Evolutionary conservation across 1,139 yeast genomes (phyloP), one percentile per base, ranked within the genome.

Genomic region (Protomyces gravidus): DNA sequence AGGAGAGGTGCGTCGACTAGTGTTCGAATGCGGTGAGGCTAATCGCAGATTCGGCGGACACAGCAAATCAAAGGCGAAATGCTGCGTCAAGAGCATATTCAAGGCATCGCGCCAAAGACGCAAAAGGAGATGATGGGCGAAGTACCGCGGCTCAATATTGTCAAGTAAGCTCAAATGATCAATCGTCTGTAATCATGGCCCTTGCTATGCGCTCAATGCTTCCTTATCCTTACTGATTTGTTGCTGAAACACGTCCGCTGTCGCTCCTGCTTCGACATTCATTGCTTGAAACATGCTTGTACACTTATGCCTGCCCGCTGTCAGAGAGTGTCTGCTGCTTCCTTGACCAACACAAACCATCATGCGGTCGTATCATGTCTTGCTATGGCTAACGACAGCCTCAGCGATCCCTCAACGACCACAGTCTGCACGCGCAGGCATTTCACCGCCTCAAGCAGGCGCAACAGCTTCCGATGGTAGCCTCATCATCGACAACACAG

Each of bases 1-100:
- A 32, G 76, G 77, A 67, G 81, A 76, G 69, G 72, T 66, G 30
- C 4, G 62, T 25, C 23, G 9, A 2, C n/a, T 9, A 7, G n/a
- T n/a, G n/a, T n/a, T n/a, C n/a, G n/a, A n/a, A n/a, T n/a, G n/a
- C n/a, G 7, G 7, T 9, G 28, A 30, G 36, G 36, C 45, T 13
- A 19, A 15, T 27, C 15, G 4, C 27, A 53, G 58, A 32, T 53
- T 45, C 46, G 40, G 27, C 45, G 58, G 39, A 45, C 51, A 9
- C 46, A 46, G 46, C 23, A 32, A 11, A 50, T 53, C 45, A 53
- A 53, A 21, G 46, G 32, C 7, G 58, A 53, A 33, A 53, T 53
- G 58, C 32, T 53, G 17, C 47, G 47, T 21, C 58, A 53, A 23
- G 58, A 53, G 26, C 58, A 53, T 36, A 27, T 46, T 19, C 51